Evolutionary conservation across 768 basidiomycete genomes (phyloP).

Genomic region (Trametes punicea): DNA sequence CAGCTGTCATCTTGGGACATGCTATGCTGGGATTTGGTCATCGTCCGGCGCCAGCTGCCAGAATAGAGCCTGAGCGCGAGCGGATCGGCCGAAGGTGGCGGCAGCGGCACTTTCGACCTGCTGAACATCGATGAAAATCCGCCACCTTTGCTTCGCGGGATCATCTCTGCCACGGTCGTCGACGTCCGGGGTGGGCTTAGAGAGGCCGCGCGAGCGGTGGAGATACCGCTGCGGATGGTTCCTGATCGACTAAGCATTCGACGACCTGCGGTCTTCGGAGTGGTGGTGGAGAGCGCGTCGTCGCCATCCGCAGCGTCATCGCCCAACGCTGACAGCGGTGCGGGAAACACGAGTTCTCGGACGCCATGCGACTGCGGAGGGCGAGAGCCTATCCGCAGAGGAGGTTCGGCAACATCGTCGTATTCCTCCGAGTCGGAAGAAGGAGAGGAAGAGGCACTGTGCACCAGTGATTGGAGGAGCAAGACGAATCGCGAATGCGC

Average conservation of each 20-base stretch:
- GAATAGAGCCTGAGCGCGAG: conserved; percentile 45
- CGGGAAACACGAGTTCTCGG: conserved; percentile 69
- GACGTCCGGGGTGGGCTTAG: conserved; percentile 9
- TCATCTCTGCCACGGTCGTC: conserved; percentile 7
- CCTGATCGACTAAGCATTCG: conserved; percentile 11
- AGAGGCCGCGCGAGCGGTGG: conserved; percentile 9
- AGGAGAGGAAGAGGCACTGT: conserved; percentile 51
- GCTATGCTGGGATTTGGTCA: conserved; percentile 5
- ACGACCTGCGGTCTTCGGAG: not conserved
- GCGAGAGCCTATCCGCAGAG: conserved; percentile 8
- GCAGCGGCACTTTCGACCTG: conserved; percentile 30
- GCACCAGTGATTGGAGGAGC: conserved; percentile 66
- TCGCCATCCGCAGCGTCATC: not conserved
- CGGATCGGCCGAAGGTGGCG: conserved; percentile 47
- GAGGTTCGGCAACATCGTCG: conserved; percentile 34
- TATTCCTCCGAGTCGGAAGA: conserved; percentile 37
- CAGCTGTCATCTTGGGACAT: conserved; percentile 12
- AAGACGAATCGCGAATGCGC: conserved; percentile 76
- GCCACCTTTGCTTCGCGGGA: conserved; percentile 10
- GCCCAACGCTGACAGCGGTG: conserved; percentile 56
- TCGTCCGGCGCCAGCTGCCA: conserved; percentile 42
- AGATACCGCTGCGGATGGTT: conserved; percentile 6
- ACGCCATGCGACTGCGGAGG: conserved; percentile 31
- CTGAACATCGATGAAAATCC: conserved; percentile 39
- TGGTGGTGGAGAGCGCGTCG: conserved; percentile 1